phyloP scores from a whole-genome alignment of 106 monocot genomes.

The Dendrobium chrysotoxum region DNA sequence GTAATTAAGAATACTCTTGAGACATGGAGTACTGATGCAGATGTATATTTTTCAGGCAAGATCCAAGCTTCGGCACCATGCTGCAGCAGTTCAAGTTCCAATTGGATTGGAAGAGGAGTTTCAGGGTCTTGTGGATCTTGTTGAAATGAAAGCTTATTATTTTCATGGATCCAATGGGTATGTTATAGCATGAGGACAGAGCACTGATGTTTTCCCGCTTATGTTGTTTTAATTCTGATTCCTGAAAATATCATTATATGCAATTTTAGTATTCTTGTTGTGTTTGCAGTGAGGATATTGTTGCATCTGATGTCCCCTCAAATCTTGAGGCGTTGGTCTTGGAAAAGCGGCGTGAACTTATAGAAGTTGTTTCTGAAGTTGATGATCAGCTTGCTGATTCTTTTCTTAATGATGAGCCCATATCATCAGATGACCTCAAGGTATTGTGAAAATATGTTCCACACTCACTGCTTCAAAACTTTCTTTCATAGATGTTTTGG shows the following conservation, averaged over 20 bases:
- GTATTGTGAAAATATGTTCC: conserved; percentile 18
- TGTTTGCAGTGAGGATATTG: conserved; percentile 73
- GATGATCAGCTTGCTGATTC: conserved; percentile 91
- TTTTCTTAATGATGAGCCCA: conserved; percentile 87
- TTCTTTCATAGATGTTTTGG: background rate
- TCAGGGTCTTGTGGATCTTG: conserved; percentile 91
- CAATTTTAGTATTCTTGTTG: background rate
- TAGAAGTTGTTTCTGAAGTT: conserved; percentile 96
- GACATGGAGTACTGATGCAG: background rate
- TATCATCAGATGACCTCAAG: conserved; percentile 69
- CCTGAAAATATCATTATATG: background rate
- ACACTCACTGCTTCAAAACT: background rate
- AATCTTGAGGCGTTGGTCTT: conserved; percentile 50
- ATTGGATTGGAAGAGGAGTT: conserved; percentile 98
- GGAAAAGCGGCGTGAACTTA: conserved; percentile 86
- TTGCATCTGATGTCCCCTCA: conserved; percentile 56
- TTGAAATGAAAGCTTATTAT: conserved; percentile 81
- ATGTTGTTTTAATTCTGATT: background rate
- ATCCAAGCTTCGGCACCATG: conserved; percentile 90
- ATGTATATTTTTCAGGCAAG: conserved; percentile 59
- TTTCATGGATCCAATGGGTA: conserved; percentile 92
- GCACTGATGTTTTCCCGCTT: background rate
- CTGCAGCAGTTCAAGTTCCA: conserved; percentile 94
- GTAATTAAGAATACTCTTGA: background rate
- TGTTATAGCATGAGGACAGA: conserved; percentile 1